Evolutionary conservation across 495 filamentous ascomycete species (phyloP).

Genomic region (Penicillium fimorum): DNA sequence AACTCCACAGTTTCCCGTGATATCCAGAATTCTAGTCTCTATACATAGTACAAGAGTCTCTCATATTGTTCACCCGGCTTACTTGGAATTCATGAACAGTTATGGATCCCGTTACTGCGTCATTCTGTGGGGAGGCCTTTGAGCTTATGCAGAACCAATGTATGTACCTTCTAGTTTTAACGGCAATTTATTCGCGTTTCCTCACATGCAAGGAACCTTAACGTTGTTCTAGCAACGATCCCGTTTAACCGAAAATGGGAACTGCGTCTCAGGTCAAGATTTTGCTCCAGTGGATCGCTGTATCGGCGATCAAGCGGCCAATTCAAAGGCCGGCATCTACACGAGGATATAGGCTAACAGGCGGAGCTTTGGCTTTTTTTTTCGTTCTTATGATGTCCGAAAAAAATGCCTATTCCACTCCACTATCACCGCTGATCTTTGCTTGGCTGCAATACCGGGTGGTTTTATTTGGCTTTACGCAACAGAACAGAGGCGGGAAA

Average conservation of each 20-base stretch:
- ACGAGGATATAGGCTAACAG: conserved; percentile 1
- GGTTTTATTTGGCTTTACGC: background rate
- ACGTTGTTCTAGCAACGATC: conserved; percentile 18
- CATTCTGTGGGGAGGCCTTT: background rate
- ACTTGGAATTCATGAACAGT: background rate
- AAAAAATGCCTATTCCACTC: conserved; percentile 9
- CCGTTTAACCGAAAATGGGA: conserved; percentile 4
- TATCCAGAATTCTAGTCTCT: background rate
- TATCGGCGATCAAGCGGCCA: conserved; percentile 12
- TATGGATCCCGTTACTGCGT: background rate
- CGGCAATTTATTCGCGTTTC: background rate
- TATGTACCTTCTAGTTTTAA: background rate
- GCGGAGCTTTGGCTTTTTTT: conserved; percentile 8
- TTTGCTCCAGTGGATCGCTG: conserved; percentile 12
- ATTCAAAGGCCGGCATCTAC: background rate
- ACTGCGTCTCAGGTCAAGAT: conserved; percentile 1
- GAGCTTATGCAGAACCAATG: background rate
- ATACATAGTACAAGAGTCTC: background rate
- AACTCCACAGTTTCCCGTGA: conserved; percentile 4
- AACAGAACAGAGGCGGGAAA: background rate
- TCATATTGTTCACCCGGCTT: background rate
- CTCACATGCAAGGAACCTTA: background rate
- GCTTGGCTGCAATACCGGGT: conserved; percentile 7
- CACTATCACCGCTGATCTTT: conserved; percentile 15
- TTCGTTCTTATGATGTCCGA: background rate